Percentiles rank a stretch among this genome's conserved stretches.
These are phyloP conservation scores for Cyathus striatus DNA, from an alignment of 768 basidiomycete species.

Conservation along the genomic window DNA sequence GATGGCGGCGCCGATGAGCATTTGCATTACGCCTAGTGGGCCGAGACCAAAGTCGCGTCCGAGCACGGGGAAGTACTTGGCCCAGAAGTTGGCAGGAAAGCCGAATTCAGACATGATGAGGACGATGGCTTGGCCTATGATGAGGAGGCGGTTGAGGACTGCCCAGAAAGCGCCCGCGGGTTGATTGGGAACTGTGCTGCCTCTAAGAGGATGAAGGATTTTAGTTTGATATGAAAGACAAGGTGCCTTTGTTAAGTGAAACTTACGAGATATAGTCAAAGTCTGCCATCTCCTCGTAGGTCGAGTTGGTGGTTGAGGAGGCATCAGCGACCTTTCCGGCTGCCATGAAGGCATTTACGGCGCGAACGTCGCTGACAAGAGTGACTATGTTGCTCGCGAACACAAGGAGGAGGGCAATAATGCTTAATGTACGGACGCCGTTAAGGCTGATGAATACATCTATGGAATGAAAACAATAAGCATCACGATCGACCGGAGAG, in stretches of 20 bases:
- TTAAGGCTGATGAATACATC: constrained; percentile 78
- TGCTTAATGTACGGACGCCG: constrained; percentile 68
- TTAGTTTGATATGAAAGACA: constrained; percentile 3
- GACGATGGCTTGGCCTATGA: constrained; percentile 78
- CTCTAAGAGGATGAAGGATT: constrained; percentile 25
- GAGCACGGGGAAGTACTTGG: constrained; percentile 81
- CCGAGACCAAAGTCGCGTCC: constrained; percentile 84
- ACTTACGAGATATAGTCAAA: constrained; percentile 78
- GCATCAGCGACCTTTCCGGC: constrained; percentile 25
- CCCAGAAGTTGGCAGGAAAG: constrained; percentile 76
- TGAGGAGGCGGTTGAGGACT: constrained; percentile 80
- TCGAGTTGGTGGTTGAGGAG: constrained; percentile 22
- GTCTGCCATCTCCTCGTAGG: constrained; percentile 30
- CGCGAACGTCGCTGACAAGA: constrained; percentile 67
- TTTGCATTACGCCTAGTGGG: constrained; percentile 82
- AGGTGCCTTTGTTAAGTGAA: constrained; percentile 1
- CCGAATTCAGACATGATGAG: constrained; percentile 81
- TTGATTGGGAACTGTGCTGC: constrained; percentile 87
- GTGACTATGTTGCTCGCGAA: constrained; percentile 76
- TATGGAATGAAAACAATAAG: constrained; percentile 10
- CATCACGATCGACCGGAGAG: background rate
- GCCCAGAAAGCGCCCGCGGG: constrained; percentile 91
- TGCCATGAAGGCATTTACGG: constrained; percentile 62
- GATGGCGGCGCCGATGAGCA: constrained; percentile 68
- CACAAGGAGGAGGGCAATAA: constrained; percentile 74